These are phyloP conservation scores for Tetratostichococcus sp. DNA, from an alignment of 139 green algal genomes.

Conservation along the genomic window DNA sequence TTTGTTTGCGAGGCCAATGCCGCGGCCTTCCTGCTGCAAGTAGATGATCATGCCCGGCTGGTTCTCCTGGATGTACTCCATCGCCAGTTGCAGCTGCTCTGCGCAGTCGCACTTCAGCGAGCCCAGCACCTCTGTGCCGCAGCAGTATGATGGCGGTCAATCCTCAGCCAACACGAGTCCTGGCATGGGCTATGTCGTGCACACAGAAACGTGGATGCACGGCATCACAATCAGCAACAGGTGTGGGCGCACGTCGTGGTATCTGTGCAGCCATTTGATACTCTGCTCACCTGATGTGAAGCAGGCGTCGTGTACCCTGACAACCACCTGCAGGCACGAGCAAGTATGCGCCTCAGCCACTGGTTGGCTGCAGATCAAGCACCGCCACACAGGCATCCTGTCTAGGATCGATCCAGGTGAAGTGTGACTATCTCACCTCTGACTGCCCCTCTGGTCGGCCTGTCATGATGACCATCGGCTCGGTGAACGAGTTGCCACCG, in stretches of 20 bases:
- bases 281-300: slow-evolving; percentile 86
- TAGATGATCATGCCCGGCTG: slow-evolving; percentile 85
- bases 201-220: no score
- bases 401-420: no score
- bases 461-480: slow-evolving; percentile 81
- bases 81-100: slow-evolving; percentile 82
- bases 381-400: no score
- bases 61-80: slow-evolving; percentile 75
- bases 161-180: no score
- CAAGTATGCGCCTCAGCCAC: neutral
- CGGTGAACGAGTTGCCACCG: slow-evolving; percentile 69
- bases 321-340: slow-evolving; percentile 52
- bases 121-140: slow-evolving; percentile 79
- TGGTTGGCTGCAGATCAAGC: no score
- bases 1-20: slow-evolving; percentile 95
- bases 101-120: slow-evolving; percentile 94
- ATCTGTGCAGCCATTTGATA: no score
- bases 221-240: no score
- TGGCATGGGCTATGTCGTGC: no score
- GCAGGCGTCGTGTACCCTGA: slow-evolving; percentile 93
- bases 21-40: slow-evolving; percentile 90
- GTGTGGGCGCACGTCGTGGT: no score
- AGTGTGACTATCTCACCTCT: slow-evolving; percentile 42
- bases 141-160: no score
- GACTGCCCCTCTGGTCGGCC: slow-evolving; percentile 69